Evolutionary conservation across 2,329 filamentous ascomycete species (phyloP).

Genomic region (Daldinia sp.): DNA sequence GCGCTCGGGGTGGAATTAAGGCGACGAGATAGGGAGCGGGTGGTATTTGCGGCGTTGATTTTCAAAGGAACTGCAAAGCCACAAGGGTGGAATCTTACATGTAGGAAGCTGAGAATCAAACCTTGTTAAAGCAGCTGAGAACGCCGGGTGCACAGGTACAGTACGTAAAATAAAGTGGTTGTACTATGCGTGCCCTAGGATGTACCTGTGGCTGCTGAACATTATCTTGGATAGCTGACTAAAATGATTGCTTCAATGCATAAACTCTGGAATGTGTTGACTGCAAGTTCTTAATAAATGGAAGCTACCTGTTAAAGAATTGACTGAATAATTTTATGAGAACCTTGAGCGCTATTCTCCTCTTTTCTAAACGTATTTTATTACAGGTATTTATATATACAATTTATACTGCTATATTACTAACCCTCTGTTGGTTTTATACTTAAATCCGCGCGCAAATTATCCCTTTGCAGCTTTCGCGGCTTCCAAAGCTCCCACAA

Average conservation of each 20-base stretch:
- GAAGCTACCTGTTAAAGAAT: background rate
- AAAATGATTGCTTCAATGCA: background rate
- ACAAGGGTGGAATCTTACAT: conserved; percentile 22
- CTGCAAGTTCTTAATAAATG: background rate
- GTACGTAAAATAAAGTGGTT: conserved; percentile 4
- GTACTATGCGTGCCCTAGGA: conserved; percentile 1
- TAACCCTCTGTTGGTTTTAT: background rate
- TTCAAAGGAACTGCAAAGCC: conserved; percentile 5
- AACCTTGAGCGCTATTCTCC: background rate
- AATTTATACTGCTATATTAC: background rate
- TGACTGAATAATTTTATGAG: background rate
- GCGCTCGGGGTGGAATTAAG: conserved; percentile 20
- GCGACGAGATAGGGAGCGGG: conserved; percentile 21
- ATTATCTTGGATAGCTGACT: background rate
- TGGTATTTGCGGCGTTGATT: conserved; percentile 32
- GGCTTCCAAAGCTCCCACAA: conserved; percentile 40
- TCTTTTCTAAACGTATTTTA: background rate
- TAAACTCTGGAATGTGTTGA: background rate
- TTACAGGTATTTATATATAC: background rate
- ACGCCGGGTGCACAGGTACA: background rate
- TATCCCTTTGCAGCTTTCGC: conserved; percentile 37
- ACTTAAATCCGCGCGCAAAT: background rate
- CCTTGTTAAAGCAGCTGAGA: conserved; percentile 21
- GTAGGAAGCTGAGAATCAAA: conserved; percentile 19
- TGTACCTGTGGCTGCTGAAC: conserved; percentile 6